Base-by-base conservation (phyloP, 257 asterid species). In the Solanum etuberosum region DNA sequence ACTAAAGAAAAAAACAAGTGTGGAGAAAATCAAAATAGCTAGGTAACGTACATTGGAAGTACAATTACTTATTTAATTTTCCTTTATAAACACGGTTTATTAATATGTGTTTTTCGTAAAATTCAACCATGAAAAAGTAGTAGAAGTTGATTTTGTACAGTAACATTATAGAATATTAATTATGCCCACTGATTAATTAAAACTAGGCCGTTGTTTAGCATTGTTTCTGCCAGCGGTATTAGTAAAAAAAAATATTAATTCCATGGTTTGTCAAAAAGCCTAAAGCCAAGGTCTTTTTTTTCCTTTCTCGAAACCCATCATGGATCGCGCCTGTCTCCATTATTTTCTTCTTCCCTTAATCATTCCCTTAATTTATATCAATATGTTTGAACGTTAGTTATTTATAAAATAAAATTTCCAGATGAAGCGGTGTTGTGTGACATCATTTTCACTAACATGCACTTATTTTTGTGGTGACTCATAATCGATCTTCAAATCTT, bases 101-200 rank as follows among this genome's bases (percentile, higher is more conserved):
- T 31, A 32, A 16, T 21, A 4, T 16, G 42, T 16, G 35, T 23
- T 31, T 70, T 31, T 16, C 25, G 14, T 32, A 70, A 68, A 29
- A 68, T 68, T 68, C 76, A 68, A 72, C 48, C 48, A 35, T 72
- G 81, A 72, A 20, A 72, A 35, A 72, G 48, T 72, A 72, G 83
- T 74, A 74, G 12, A 46, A 37, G 83, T 74, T 74, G 5, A 6
- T 74, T 37, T 38, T 74, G 83, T 38, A 37, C 54, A 5, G 31
- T 37, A 23, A 14, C 11, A 32, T 3, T 23, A 73, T 65, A 65
- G 9, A 59, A 59, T 34, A 29, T 35, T 7, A 21, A 74, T 35
- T 37, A 0, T 38, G 57, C 83, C 57, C 83, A 76, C 83, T 76
- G 83, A 38, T 38, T 76, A 32, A 18, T 73, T 38, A 37, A 23